A percentile compares a stretch with the other conserved stretches of the same genome.
Evolutionary conservation across 768 basidiomycete genomes (phyloP).

Genomic region (Suillus sp.): DNA sequence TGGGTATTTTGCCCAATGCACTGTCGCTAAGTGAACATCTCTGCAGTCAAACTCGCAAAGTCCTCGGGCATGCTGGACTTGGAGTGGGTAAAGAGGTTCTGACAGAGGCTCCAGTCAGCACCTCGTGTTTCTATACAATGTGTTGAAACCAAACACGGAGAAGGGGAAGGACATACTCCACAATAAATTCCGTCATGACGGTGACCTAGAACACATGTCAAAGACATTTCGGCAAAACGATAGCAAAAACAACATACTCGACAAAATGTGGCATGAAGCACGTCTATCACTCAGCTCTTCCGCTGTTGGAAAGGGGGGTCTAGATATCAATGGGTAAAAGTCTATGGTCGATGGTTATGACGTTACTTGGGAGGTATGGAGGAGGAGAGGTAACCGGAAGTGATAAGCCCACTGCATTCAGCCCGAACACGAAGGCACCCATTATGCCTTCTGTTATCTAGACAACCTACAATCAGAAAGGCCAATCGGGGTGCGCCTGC

Average conservation of each 20-base stretch:
- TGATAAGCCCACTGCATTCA: conserved; percentile 81
- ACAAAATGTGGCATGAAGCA: not conserved
- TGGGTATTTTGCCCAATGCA: not conserved
- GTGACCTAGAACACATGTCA: not conserved
- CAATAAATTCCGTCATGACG: not conserved
- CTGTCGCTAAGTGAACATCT: not conserved
- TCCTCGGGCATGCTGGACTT: not conserved
- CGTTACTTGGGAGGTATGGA: conserved; percentile 54
- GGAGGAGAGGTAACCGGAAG: conserved; percentile 64
- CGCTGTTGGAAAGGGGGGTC: conserved; percentile 26
- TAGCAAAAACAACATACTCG: not conserved
- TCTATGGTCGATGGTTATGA: conserved; percentile 28
- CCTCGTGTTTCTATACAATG: not conserved
- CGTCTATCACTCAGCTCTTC: conserved; percentile 22
- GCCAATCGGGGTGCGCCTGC: conserved; percentile 4
- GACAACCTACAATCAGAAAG: conserved; percentile 55
- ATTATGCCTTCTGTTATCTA: conserved; percentile 76
- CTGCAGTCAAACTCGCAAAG: not conserved
- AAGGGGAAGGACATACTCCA: not conserved
- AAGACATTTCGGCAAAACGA: not conserved
- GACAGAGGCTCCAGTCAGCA: not conserved
- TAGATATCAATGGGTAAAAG: conserved; percentile 30
- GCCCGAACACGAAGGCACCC: conserved; percentile 83
- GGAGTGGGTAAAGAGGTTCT: not conserved
- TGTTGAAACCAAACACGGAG: not conserved